Conservation (phyloP, 2,329 filamentous ascomycete genomes). For the Epichloe typhina region DNA sequence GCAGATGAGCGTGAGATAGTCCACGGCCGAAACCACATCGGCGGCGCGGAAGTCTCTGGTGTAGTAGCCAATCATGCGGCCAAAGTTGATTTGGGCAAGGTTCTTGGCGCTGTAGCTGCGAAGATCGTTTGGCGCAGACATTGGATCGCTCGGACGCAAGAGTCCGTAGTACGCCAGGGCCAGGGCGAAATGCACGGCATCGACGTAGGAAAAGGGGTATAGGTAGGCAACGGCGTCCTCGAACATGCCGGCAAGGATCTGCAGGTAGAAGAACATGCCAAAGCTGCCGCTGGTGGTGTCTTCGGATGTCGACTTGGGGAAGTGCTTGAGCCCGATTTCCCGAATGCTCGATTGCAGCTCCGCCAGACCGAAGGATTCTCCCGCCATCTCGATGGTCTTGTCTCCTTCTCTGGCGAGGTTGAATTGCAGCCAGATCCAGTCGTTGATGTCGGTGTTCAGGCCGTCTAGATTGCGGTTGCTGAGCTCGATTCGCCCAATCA, state of each 20-base stretch:
- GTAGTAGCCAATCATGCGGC: conserved; percentile 85
- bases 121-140: conserved; percentile 57
- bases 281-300: conserved; percentile 62
- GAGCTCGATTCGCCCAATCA: conserved; percentile 70
- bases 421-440: conserved; percentile 63
- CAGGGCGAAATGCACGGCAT: conserved; percentile 89
- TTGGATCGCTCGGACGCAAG: conserved; percentile 73
- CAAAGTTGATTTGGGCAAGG: conserved; percentile 82
- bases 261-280: conserved; percentile 86
- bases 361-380: conserved; percentile 49
- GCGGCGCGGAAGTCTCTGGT: conserved; percentile 91
- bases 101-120: conserved; percentile 53
- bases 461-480: conserved; percentile 50
- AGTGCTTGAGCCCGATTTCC: conserved; percentile 85
- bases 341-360: conserved; percentile 67
- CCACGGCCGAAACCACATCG: conserved; percentile 76
- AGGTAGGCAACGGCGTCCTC: conserved; percentile 87
- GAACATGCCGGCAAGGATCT: conserved; percentile 82
- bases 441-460: conserved; percentile 51
- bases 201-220: conserved; percentile 81
- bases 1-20: conserved; percentile 85
- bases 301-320: conserved; percentile 66
- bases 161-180: conserved; percentile 82
- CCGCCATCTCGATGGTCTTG: conserved; percentile 49
- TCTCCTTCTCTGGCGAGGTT: conserved; percentile 55